A percentile compares a stretch with the other conserved stretches of the same genome.
phyloP scores from a whole-genome alignment of 768 basidiomycete genomes.

The Hortiboletus flavorubellus region DNA sequence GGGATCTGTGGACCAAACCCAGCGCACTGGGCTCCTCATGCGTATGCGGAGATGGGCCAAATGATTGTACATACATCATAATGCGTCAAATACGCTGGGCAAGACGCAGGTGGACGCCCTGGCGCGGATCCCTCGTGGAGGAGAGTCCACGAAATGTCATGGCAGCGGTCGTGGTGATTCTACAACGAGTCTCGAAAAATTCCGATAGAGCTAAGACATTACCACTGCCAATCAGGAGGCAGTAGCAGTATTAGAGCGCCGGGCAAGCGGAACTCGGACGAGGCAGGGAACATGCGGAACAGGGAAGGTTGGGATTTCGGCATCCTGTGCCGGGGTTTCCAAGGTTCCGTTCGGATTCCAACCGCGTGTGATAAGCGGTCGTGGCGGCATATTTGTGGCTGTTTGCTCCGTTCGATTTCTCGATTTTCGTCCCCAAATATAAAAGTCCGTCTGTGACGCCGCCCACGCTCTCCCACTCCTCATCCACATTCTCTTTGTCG shows the following conservation, averaged over 20 bases:
- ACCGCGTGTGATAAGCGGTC: conserved; percentile 18
- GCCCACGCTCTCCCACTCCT: conserved; percentile 31
- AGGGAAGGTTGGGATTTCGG: conserved; percentile 7
- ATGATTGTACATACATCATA: background rate
- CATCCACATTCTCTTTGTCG: conserved; percentile 15
- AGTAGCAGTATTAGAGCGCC: conserved; percentile 15
- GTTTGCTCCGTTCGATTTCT: conserved; percentile 27
- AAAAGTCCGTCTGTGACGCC: conserved; percentile 31
- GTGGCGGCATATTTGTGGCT: conserved; percentile 20
- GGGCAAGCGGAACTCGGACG: background rate
- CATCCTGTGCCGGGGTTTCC: conserved; percentile 24
- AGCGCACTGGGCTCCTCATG: background rate
- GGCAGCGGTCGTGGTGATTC: background rate
- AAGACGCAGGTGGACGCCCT: background rate
- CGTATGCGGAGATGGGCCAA: background rate
- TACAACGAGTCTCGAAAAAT: background rate
- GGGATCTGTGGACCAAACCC: background rate
- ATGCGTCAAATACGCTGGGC: conserved; percentile 12
- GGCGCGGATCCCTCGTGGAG: background rate
- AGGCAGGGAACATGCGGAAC: conserved; percentile 22
- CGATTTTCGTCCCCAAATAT: conserved; percentile 31
- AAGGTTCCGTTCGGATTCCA: conserved; percentile 23
- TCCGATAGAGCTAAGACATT: background rate
- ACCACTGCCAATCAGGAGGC: no score
- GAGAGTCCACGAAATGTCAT: background rate